Base-by-base conservation (phyloP, 805 yeast genomes). In the Wickerhamiella nectarea region DNA sequence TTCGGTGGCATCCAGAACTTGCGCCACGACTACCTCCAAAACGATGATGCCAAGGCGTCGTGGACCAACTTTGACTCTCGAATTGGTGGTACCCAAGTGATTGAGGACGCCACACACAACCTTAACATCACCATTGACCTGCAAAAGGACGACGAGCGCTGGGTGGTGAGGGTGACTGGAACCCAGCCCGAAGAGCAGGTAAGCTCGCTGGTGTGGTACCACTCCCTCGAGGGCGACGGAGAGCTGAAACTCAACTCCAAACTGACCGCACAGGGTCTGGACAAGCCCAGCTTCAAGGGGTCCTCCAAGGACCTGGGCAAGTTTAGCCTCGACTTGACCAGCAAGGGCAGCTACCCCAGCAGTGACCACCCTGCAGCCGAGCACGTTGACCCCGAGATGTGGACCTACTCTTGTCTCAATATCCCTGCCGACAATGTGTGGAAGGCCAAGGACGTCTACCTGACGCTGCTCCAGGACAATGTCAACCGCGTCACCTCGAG, bases 11-110 rank as follows among this genome's bases (percentile, higher is more conserved):
- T 83, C 10, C 62, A 67, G 4, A 63, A 67, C 18, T 60, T 80
- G 19, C 74, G 95, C 52, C 95, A 86, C 59, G 69, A 72, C 44
- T 82, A 86, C 54, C 84, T 79, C 42, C 86, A 78, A 52, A 65
- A 66, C 29, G 89, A 86, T 54, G 71, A 76, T 40, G 69, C 68
- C 19, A 76, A 73, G 43, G 89, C 82, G 52, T 84, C 87, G 20
- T 91, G 96, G 95, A 68, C 73, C n/a, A 65, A 68, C 29, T 91
- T 80, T 58, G 97, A 91, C 57, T 86, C 95, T 4, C 70, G 97
- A 50, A 40, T 62, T 11, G 98, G 98, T 19, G 98, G 98, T 0
- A 66, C 72, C 48, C 89, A 91, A 56, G 65, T 72, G 1, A 76
- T 91, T 22, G 63, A 67, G 29, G 98, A 91, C 58, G 60, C 63